Conservation (phyloP, 1,284 basidiomycete genomes). For the Irpex sp. region DNA sequence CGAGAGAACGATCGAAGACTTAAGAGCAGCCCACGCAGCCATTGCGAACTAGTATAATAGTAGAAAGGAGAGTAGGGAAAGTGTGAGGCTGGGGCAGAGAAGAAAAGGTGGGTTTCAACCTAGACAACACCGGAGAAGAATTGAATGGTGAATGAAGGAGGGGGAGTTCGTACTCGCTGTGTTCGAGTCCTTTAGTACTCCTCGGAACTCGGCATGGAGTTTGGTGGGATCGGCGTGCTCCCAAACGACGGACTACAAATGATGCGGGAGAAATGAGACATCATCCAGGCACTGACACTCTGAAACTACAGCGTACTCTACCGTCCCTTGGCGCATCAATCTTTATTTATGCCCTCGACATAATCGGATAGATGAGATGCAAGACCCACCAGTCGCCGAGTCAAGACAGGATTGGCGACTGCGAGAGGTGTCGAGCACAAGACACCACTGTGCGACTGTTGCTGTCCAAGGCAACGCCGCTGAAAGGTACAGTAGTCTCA, state of each 20-base stretch:
- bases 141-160: too few relatives aligned
- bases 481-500: not conserved
- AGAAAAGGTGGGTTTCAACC: too few relatives aligned
- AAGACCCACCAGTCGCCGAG: too few relatives aligned
- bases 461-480: not conserved
- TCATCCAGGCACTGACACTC: not conserved
- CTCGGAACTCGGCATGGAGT: not conserved
- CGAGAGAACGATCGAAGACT: not conserved
- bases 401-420: not conserved
- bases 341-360: not conserved
- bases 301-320: not conserved
- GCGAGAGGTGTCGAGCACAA: not conserved
- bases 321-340: not conserved
- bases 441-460: not conserved
- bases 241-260: not conserved
- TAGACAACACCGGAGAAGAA: not conserved
- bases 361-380: not conserved
- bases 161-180: too few relatives aligned
- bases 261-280: not conserved
- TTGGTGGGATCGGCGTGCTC: not conserved
- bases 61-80: not conserved
- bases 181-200: not conserved
- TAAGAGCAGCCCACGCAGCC: not conserved
- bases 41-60: not conserved
- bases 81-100: not conserved